phyloP scores from a whole-genome alignment of 1,284 basidiomycete species.

The Apiotrichum veenhuisii region DNA sequence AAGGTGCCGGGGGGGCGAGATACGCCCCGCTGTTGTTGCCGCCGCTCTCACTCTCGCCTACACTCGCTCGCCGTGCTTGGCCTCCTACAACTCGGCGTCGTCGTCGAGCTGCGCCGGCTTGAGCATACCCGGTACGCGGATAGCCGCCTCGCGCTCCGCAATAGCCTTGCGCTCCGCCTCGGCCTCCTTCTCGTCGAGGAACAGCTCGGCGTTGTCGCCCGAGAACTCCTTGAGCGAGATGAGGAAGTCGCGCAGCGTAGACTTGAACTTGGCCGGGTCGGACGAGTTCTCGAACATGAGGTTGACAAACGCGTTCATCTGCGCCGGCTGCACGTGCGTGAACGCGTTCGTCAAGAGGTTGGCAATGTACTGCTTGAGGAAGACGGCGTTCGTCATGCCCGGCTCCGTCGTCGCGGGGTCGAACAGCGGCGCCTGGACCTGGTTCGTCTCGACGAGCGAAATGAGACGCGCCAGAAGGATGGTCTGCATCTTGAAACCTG shows the following conservation, averaged over 20 bases:
- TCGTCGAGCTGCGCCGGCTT: constrained; percentile 87
- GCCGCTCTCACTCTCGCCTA: neutral
- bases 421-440: constrained; percentile 79
- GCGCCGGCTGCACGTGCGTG: constrained; percentile 77
- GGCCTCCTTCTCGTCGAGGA: constrained; percentile 90
- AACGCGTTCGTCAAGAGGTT: constrained; percentile 83
- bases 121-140: constrained; percentile 96
- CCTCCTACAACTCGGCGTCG: constrained; percentile 57
- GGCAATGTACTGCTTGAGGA: constrained; percentile 82
- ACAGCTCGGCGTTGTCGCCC: constrained; percentile 79
- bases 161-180: constrained; percentile 66
- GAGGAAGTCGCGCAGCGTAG: constrained; percentile 73
- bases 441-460: constrained; percentile 81
- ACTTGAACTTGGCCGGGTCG: constrained; percentile 91
- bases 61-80: neutral
- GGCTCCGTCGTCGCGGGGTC: constrained; percentile 72
- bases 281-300: constrained; percentile 79
- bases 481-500: constrained; percentile 82
- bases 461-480: constrained; percentile 88
- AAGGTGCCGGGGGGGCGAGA: neutral
- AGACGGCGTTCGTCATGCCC: constrained; percentile 73
- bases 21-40: neutral
- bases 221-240: constrained; percentile 89
- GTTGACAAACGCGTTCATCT: constrained; percentile 74
- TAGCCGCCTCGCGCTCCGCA: constrained; percentile 80